These are phyloP conservation scores for Mortierella sp. DNA, from an alignment of 371 early-diverging fungal genomes.

Conservation along the genomic window DNA sequence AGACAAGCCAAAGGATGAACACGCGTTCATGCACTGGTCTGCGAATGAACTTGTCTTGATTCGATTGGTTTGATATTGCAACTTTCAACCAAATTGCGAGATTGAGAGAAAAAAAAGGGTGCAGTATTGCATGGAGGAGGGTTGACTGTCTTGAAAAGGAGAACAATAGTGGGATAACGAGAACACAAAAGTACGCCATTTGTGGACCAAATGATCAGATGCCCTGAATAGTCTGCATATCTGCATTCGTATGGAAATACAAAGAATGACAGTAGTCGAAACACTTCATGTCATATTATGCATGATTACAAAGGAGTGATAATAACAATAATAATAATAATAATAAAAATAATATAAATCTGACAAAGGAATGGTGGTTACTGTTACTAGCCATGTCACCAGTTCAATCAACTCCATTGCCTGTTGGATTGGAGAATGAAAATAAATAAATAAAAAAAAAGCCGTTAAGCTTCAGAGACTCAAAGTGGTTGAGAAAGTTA, in stretches of 20 bases:
- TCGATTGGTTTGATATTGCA: neutral
- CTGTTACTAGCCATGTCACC: neutral
- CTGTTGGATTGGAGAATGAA: neutral
- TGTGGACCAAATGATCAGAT: slow-evolving; percentile 9
- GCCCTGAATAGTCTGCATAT: neutral
- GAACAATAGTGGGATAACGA: slow-evolving; percentile 5
- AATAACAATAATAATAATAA: neutral
- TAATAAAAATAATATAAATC: neutral
- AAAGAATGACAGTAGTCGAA: slow-evolving; percentile 2
- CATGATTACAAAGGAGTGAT: slow-evolving; percentile 31
- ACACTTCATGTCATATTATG: slow-evolving; percentile 1
- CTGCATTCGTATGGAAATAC: neutral
- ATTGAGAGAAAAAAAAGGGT: neutral
- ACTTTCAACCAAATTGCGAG: too few species aligned
- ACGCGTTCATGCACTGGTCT: neutral
- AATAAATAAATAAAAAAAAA: neutral
- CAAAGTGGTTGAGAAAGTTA: neutral
- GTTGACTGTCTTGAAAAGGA: slow-evolving; percentile 28
- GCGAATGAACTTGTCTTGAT: neutral
- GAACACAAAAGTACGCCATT: slow-evolving; percentile 5
- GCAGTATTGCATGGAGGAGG: neutral
- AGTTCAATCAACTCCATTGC: neutral
- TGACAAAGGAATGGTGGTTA: too few species aligned
- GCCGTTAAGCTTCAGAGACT: neutral
- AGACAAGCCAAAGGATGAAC: neutral